These are phyloP conservation scores for Hansfordia pulvinata DNA, from an alignment of 2,329 filamentous ascomycete genomes.

Conservation along the genomic window DNA sequence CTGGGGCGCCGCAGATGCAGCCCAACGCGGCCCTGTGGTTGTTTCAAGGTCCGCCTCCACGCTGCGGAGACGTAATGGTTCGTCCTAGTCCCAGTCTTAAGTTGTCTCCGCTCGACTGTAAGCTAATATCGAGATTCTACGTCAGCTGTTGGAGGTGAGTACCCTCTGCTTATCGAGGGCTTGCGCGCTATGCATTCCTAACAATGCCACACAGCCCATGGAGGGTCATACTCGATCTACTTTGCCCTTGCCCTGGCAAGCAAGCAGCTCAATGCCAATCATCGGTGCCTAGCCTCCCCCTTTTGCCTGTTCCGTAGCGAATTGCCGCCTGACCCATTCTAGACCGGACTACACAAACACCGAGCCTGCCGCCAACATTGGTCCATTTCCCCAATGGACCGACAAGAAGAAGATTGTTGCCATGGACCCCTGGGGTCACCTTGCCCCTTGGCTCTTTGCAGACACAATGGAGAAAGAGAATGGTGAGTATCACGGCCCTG, in stretches of 20 bases:
- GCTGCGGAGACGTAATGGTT: conserved; percentile 70
- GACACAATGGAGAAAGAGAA: conserved; percentile 66
- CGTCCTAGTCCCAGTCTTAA: conserved; percentile 12
- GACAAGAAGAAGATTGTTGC: conserved; percentile 91
- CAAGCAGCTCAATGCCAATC: conserved; percentile 72
- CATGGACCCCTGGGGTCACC: conserved; percentile 90
- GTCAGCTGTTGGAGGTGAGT: conserved; percentile 43
- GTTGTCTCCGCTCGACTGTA: conserved; percentile 9
- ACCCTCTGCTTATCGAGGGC: conserved; percentile 1
- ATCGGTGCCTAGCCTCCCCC: conserved; percentile 39
- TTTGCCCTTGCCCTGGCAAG: conserved; percentile 86
- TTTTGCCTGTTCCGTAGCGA: no score
- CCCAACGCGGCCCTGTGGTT: conserved; percentile 71
- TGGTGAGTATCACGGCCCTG: no score
- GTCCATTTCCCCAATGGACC: conserved; percentile 79
- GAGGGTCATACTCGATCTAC: conserved; percentile 93
- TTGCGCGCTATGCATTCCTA: conserved; percentile 6
- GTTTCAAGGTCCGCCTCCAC: conserved; percentile 67
- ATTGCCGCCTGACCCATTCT: background rate
- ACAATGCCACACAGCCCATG: conserved; percentile 26
- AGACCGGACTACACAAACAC: conserved; percentile 64
- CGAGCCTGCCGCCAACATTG: conserved; percentile 80
- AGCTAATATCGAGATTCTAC: conserved; percentile 6
- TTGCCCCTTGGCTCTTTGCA: conserved; percentile 72
- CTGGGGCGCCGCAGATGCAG: conserved; percentile 71